Base-by-base conservation (phyloP, 2,329 filamentous ascomycete genomes). In the Gyromitra esculenta region DNA sequence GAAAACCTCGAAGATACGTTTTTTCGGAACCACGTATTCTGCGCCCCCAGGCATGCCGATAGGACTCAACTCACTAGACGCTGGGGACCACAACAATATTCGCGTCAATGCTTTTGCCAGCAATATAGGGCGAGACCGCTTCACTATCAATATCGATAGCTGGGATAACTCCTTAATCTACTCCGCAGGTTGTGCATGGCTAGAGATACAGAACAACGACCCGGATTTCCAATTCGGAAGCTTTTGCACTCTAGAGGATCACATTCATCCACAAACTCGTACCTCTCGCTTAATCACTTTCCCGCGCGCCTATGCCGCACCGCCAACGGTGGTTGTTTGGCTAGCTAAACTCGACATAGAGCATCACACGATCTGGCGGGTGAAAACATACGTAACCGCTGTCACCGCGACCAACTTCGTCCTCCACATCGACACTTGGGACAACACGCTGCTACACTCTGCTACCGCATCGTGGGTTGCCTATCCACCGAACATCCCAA, bases 81-180 rank as follows among this genome's bases (percentile, higher is more conserved):
- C 68, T 7, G 18, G 21, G 5, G 50, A 73, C 8, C 13, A 41
- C 89, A 94, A 97, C 97, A 77, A 65, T 81, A 39, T 68, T 15
- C 50, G 82, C 7, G 45, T 68, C 31, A 25, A 15, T 21, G 48
- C 70, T 39, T 48, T 43, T n/a, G 4, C 63, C 5, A 31, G 13
- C n/a, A 25, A 68, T 8, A 54, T 67, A 1, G 52, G 18, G 18
- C 21, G 18, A 4, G 50, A 73, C 15, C 52, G 59, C 13, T 68
- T 73, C 37, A 56, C 37, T 2, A 63, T 45, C 25, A 5, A 50
- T n/a, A 13, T 73, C 37, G 63, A 68, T 31, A 39, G 18, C 21
- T 67, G 70, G 70, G 11, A 0, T 1, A 21, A 67, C 7, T 59
- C 50, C 7, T 2, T 0, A 11, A n/a, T 73, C 7, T 45, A 57